A percentile compares a stretch with the other conserved stretches of the same genome.
Conservation (phyloP, 1,284 basidiomycete genomes). For the Ceratobasidium sp. region DNA sequence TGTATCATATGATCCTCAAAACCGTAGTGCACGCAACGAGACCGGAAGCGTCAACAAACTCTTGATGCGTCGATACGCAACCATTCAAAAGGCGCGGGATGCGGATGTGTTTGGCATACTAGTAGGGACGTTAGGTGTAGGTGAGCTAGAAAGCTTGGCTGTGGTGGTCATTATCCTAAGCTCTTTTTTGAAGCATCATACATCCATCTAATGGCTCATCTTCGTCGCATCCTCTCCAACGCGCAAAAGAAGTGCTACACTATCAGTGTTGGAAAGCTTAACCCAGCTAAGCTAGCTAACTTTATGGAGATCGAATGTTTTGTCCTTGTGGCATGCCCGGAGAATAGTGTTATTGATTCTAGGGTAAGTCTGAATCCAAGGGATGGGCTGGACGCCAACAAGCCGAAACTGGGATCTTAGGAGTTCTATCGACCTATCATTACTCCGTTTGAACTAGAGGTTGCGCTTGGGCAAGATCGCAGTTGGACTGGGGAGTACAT, state of each 20-base stretch:
- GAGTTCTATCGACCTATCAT: slow-evolving; percentile 92
- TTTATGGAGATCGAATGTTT: slow-evolving; percentile 98
- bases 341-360: slow-evolving; percentile 88
- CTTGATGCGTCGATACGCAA: slow-evolving; percentile 90
- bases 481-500: slow-evolving; percentile 84
- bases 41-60: slow-evolving; percentile 77
- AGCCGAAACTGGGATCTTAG: slow-evolving; percentile 52
- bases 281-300: slow-evolving; percentile 94
- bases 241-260: slow-evolving; percentile 91
- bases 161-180: neutral
- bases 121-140: slow-evolving; percentile 92
- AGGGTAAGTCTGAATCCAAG: slow-evolving; percentile 58
- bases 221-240: slow-evolving; percentile 69
- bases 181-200: slow-evolving; percentile 66
- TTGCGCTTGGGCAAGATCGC: slow-evolving; percentile 73
- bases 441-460: slow-evolving; percentile 90
- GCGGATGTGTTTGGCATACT: slow-evolving; percentile 95
- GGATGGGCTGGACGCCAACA: neutral
- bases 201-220: slow-evolving; percentile 77
- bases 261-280: slow-evolving; percentile 93
- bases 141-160: slow-evolving; percentile 55
- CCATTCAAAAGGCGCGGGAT: slow-evolving; percentile 88
- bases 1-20: slow-evolving; percentile 76
- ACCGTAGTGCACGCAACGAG: slow-evolving; percentile 60
- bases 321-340: slow-evolving; percentile 92